Evolutionary conservation across 208 protist genomes (phyloP), one percentile per base, ranked within the genome.

Genomic region (Spironucleus salmonicida): DNA sequence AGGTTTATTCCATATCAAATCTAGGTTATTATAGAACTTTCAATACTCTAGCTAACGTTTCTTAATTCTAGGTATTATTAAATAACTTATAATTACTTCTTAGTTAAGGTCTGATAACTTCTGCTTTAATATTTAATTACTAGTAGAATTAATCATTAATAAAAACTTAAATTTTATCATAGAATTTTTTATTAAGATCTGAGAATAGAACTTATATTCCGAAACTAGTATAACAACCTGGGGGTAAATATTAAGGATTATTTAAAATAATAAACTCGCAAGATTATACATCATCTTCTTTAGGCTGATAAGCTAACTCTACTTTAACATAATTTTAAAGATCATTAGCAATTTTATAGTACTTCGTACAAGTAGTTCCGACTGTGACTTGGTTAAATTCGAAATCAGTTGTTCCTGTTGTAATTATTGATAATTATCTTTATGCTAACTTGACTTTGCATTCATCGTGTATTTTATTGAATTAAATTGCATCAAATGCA

Each of bases 321-420:
- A 67, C 30, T 30, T 67, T 67, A 30, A 67, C 35, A 67, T 38
- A 38, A 19, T 19, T 38, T 30, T 67, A 39, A 15, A 67, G 30
- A 30, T 67, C 61, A 30, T 67, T 67, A 38, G 61, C 61, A 38
- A 67, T 67, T 67, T 67, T 67, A 30, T 39, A 67, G 61, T 67
- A 67, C 29, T 30, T n/a, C 15, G 35, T 30, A 15, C 19, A 15
- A 39, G 13, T n/a, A 38, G 61, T 67, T 67, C 61, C 61, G 35
- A 67, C 61, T 13, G 61, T 67, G 34, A 67, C 61, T n/a, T 15
- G 19, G 13, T 34, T 30, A 13, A 67, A 67, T 15, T 67, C 61
- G 30, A 67, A 67, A 19, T 15, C 61, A 15, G 35, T 67, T 67
- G 61, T 15, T 38, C 61, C 61, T 23, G 61, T 67, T 67, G 61